These are phyloP conservation scores for Camelina sativa DNA, from an alignment of 345 rosid genomes.

Conservation along the genomic window DNA sequence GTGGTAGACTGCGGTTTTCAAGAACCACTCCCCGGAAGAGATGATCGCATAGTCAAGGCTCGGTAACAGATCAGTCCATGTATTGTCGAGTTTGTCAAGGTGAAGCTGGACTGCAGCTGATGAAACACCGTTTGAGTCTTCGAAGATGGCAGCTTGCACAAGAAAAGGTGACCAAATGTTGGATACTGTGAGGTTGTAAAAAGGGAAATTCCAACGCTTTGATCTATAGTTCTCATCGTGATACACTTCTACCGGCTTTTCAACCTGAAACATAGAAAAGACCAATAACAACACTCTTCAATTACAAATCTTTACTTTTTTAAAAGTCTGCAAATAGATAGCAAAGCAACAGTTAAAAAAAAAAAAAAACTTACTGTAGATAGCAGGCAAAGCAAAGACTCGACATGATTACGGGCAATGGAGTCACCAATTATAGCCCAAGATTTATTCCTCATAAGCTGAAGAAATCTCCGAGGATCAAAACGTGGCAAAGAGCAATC, in stretches of 20 bases:
- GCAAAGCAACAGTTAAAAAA: not conserved
- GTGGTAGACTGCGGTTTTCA: conserved; percentile 82
- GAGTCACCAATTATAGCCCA: conserved; percentile 96
- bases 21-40: conserved; percentile 97
- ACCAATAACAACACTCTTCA: not conserved
- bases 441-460: conserved; percentile 71
- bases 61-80: conserved; percentile 61
- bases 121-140: conserved; percentile 83
- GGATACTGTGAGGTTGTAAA: conserved; percentile 70
- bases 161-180: conserved; percentile 96
- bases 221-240: conserved; percentile 85
- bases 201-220: conserved; percentile 75
- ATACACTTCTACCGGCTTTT: conserved; percentile 72
- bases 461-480: conserved; percentile 63
- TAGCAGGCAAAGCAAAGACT: conserved; percentile 89
- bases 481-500: conserved; percentile 75
- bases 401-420: conserved; percentile 90
- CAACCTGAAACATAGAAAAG: conserved; percentile 57
- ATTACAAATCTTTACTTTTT: not conserved
- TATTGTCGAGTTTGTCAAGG: conserved; percentile 76
- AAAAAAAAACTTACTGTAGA: conserved; percentile 50
- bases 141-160: conserved; percentile 82
- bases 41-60: conserved; percentile 72
- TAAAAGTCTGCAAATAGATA: conserved; percentile 7
- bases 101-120: conserved; percentile 80